Evolutionary conservation across 2,329 filamentous ascomycete species (phyloP), one percentile per base, ranked within the genome.

Genomic region (Colletotrichum euphorbiae): DNA sequence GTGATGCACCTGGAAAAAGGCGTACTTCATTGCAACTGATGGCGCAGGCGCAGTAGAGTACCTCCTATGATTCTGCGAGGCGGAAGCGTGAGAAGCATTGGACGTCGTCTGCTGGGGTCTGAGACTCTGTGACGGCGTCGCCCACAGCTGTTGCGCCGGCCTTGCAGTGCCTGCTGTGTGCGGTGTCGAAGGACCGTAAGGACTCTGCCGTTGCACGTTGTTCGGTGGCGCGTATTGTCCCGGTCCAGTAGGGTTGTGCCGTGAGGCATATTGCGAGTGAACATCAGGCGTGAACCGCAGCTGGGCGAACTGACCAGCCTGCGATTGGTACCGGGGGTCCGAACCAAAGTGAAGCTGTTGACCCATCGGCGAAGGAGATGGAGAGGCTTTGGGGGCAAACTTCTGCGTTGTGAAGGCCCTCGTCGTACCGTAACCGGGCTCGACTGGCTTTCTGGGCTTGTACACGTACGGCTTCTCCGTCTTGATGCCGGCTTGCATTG

Each of bases 1-100:
- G 71, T 89, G 83, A 69, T 90, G 80, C 28, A 87, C 82, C 70
- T 89, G 86, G 74, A 89, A 87, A 74, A 88, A 90, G 3, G 81
- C 77, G 72, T 87, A 88, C 70, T 85, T 87, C 64, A 85, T 82
- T 62, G 83, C 83, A 9, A 85, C 79, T n/a, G 78, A 74, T 46
- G 69, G 60, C 17, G 58, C 42, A 54, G 70, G 60, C 15, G 73
- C 69, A 45, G 56, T 63, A 11, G 67, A 69, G 21, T 69, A 67
- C 33, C 63, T 62, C n/a, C 67, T 58, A 50, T 66, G 69, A 60
- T 60, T 72, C 43, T 67, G 70, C 50, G 64, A 60, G n/a, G 46
- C 33, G 43, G 65, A 40, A 21, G 48, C 51, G 19, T 69, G 54
- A 21, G 52, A 36, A 36, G 24, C 11, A 28, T 15, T 28, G 28